phyloP scores from a whole-genome alignment of 345 rosid genomes.

The Abelmoschus esculentus region DNA sequence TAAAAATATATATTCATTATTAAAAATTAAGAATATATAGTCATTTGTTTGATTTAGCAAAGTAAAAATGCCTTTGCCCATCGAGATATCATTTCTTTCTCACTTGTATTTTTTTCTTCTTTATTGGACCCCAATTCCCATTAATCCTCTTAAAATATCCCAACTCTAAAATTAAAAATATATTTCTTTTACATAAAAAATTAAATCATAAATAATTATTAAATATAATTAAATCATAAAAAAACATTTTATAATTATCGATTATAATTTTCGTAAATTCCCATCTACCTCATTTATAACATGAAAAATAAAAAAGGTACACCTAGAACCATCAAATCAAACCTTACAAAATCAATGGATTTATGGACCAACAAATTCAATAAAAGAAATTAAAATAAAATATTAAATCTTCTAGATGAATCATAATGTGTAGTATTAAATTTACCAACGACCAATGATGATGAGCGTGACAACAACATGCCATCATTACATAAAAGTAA shows the following conservation, averaged over 20 bases:
- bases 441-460: slow-evolving; percentile 27
- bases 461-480: slow-evolving; percentile 53
- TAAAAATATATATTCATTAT: too few species aligned
- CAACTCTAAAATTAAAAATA: neutral
- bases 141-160: slow-evolving; percentile 1
- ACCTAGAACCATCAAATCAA: slow-evolving; percentile 6
- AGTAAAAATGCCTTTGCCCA: neutral
- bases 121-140: slow-evolving; percentile 21
- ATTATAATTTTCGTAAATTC: neutral
- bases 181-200: too few species aligned
- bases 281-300: neutral
- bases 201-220: too few species aligned
- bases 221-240: too few species aligned
- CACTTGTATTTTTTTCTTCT: neutral
- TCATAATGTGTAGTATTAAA: neutral
- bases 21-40: too few species aligned
- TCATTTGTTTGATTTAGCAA: neutral
- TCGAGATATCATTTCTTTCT: neutral
- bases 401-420: slow-evolving; percentile 27
- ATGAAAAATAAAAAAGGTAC: neutral
- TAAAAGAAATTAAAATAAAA: slow-evolving; percentile 9
- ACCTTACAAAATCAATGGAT: slow-evolving; percentile 11
- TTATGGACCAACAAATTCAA: slow-evolving; percentile 11
- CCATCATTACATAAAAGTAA: slow-evolving; percentile 35
- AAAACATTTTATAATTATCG: neutral